phyloP scores from a whole-genome alignment of 2,329 filamentous ascomycete genomes.

The Fusarium decemcellulare region DNA sequence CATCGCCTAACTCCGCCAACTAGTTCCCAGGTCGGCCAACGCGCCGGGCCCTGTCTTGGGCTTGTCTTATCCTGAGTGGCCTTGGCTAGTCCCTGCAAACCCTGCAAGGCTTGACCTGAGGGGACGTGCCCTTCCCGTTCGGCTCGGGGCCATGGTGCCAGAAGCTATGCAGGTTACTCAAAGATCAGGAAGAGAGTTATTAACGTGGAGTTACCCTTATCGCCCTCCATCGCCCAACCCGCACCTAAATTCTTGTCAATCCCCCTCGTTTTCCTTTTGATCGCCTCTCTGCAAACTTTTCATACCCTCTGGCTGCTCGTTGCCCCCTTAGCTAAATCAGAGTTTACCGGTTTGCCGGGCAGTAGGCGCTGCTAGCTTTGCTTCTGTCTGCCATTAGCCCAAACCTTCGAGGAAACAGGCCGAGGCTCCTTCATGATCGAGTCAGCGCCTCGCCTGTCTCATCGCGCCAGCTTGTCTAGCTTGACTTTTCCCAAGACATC shows the following conservation, averaged over 20 bases:
- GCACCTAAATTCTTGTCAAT: constrained; percentile 21
- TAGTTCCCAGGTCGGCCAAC: constrained; percentile 38
- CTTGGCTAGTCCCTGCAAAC: constrained; percentile 27
- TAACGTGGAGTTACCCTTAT: constrained; percentile 43
- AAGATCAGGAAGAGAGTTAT: constrained; percentile 41
- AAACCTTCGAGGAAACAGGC: constrained; percentile 36
- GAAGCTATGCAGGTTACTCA: constrained; percentile 29
- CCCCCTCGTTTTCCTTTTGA: constrained; percentile 13
- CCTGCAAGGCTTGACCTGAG: constrained; percentile 35
- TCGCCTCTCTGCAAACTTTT: constrained; percentile 23
- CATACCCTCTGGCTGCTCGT: constrained; percentile 9
- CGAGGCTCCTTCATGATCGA: constrained; percentile 41
- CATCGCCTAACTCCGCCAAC: constrained; percentile 32
- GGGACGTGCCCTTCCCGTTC: constrained; percentile 45
- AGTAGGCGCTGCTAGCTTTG: constrained; percentile 28
- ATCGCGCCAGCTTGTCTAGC: constrained; percentile 29
- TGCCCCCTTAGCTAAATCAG: constrained; percentile 20
- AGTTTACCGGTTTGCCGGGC: constrained; percentile 36
- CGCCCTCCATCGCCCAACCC: constrained; percentile 32
- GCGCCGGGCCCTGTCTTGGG: constrained; percentile 29
- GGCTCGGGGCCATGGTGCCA: constrained; percentile 35
- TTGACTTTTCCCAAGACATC: constrained; percentile 18
- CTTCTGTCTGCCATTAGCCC: constrained; percentile 34
- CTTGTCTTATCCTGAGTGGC: constrained; percentile 5
- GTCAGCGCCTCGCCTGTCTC: constrained; percentile 27